Conservation (phyloP, 202 grass and related monocot genomes). For the Bolboschoenoplectus hybrid region DNA sequence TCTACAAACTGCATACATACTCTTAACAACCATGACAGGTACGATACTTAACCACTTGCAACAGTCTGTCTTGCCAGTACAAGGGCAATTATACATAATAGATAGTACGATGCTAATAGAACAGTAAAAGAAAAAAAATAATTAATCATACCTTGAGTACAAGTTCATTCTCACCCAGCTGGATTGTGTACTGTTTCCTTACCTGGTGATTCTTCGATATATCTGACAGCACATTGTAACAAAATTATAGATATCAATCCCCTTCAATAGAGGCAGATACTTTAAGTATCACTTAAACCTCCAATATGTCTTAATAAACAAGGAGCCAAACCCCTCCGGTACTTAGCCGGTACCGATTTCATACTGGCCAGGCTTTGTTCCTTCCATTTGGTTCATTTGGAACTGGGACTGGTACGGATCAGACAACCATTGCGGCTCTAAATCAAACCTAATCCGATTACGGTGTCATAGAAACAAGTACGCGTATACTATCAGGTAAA, state of each 20-base stretch:
- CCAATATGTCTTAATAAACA: no score
- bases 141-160: conserved; percentile 74
- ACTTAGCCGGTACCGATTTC: background rate
- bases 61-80: background rate
- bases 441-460: background rate
- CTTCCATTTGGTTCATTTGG: background rate
- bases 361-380: background rate
- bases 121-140: background rate
- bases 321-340: background rate
- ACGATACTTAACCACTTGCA: background rate
- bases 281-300: background rate
- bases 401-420: background rate
- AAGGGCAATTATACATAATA: background rate
- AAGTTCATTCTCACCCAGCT: conserved; percentile 97
- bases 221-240: conserved; percentile 45
- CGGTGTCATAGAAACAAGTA: background rate
- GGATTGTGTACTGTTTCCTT: conserved; percentile 98
- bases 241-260: background rate
- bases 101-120: background rate
- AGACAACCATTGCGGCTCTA: background rate
- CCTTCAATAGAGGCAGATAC: background rate
- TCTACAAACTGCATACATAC: background rate
- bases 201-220: conserved; percentile 97
- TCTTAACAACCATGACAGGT: background rate
- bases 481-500: background rate